Evolutionary conservation across 2,329 filamentous ascomycete species (phyloP).

Genomic region (Trichoderma pleuroti): DNA sequence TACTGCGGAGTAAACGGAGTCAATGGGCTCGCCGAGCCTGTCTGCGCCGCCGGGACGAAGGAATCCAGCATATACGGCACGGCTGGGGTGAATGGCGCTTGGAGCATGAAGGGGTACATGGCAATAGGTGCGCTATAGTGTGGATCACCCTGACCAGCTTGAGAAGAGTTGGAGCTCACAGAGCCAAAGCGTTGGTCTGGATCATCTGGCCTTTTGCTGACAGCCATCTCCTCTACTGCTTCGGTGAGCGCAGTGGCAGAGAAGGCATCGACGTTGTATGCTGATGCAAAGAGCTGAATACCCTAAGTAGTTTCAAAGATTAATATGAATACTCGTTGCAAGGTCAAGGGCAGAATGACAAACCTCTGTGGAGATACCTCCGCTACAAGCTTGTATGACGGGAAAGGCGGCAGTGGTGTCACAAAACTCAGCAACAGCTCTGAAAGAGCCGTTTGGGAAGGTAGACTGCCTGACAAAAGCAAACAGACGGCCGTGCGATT

Average conservation of each 20-base stretch:
- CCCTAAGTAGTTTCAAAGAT: slow-evolving; percentile 20
- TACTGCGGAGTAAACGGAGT: slow-evolving; percentile 32
- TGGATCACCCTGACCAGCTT: slow-evolving; percentile 19
- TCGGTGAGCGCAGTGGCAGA: slow-evolving; percentile 17
- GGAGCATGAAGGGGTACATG: slow-evolving; percentile 36
- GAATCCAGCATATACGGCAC: slow-evolving; percentile 32
- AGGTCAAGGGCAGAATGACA: slow-evolving; percentile 8
- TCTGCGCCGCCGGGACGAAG: slow-evolving; percentile 20
- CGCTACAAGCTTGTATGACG: slow-evolving; percentile 38
- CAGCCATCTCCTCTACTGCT: slow-evolving; percentile 23
- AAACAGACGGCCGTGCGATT: slow-evolving; percentile 49
- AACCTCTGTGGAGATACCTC: slow-evolving; percentile 28
- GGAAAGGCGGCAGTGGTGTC: slow-evolving; percentile 44
- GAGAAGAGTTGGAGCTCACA: slow-evolving; percentile 8
- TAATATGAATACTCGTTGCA: not conserved
- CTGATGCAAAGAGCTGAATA: slow-evolving; percentile 26
- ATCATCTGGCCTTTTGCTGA: slow-evolving; percentile 20
- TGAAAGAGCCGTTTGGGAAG: slow-evolving; percentile 42
- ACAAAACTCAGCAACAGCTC: slow-evolving; percentile 51
- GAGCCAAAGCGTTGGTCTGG: slow-evolving; percentile 16
- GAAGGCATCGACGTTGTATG: slow-evolving; percentile 14
- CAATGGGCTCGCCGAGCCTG: slow-evolving; percentile 26
- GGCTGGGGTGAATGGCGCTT: slow-evolving; percentile 28
- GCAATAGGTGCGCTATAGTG: slow-evolving; percentile 27
- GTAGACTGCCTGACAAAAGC: slow-evolving; percentile 45